Evolutionary conservation across 2,329 filamentous ascomycete species (phyloP), one percentile per base, ranked within the genome.

Genomic region (Erysiphe neolycopersici): DNA sequence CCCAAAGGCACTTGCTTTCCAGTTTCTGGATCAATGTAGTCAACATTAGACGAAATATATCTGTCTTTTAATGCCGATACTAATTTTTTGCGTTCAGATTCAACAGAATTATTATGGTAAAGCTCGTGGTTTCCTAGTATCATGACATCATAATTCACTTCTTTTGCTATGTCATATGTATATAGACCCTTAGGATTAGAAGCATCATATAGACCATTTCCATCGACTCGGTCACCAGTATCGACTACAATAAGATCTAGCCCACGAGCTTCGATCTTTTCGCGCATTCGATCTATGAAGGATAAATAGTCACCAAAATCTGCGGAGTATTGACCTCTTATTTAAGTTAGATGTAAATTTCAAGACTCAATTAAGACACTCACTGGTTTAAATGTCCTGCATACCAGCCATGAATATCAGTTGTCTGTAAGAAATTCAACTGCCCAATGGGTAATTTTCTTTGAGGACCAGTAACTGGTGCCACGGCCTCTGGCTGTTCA

Each of bases 291-390:
- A 32, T 77, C 66, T 31, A 84, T 73, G 56, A 98, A 94, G 6
- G 87, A 94, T 53, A 95, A 70, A 60, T 95, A 98, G 61, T 98
- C 89, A 46, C 89, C 89, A 84, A 89, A 95, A 60, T 98, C 89
- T 40, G 83, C 87, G 6, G 82, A 85, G 60, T 91, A 98, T 47
- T 89, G 87, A 2, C 83, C 68, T 62, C 79, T 83, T 48, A 26
- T 37, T 3, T 10, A 40, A 19, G 43, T 54, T 41, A 56, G 45
- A 17, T 22, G n/a, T 14, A 16, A n/a, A 5, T n/a, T 9, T 41
- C 5, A 19, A 11, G 17, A 5, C 11, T 5, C 29, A 12, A 16
- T 13, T 16, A 10, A 32, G 3, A 14, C 6, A 41, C 68, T 55
- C 64, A 83, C 76, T 98, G 89, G 63, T 85, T 77, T 5, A 95